Evolutionary conservation across 139 green algal genomes (phyloP).

Genomic region (Picochlorum sp.): DNA sequence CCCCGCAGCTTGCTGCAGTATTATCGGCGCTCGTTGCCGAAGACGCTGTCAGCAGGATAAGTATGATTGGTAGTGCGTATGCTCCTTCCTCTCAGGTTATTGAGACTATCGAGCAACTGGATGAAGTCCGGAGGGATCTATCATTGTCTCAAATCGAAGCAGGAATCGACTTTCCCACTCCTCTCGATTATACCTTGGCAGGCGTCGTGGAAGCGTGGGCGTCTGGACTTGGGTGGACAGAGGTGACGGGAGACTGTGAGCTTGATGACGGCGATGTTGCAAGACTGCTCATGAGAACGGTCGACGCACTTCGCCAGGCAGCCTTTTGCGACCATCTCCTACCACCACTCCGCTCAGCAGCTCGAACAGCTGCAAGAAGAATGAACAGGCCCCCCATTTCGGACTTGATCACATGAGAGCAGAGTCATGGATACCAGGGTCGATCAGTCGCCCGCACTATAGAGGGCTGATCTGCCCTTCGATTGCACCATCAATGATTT

Average conservation of each 20-base stretch:
- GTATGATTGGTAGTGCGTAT: slow-evolving; percentile 36
- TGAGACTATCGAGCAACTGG: slow-evolving; percentile 42
- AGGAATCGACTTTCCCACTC: slow-evolving; percentile 25
- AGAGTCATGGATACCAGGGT: too few relatives aligned
- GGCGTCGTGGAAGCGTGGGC: slow-evolving; percentile 79
- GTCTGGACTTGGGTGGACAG: slow-evolving; percentile 46
- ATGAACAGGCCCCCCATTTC: slow-evolving; percentile 70
- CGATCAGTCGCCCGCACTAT: too few relatives aligned
- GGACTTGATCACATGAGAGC: slow-evolving; percentile 36
- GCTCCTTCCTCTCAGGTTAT: slow-evolving; percentile 28
- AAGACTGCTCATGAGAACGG: slow-evolving; percentile 64
- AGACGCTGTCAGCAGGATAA: slow-evolving; percentile 32
- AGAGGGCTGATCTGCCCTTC: too few relatives aligned
- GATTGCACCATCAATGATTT: too few relatives aligned
- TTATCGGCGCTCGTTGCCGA: slow-evolving; percentile 44
- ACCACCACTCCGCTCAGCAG: slow-evolving; percentile 35
- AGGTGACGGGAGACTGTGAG: slow-evolving; percentile 50
- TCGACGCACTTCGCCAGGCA: slow-evolving; percentile 71
- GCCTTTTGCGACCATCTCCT: slow-evolving; percentile 41
- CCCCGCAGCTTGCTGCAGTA: slow-evolving; percentile 52
- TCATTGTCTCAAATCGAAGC: slow-evolving; percentile 43
- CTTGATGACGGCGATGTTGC: slow-evolving; percentile 83
- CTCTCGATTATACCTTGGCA: slow-evolving; percentile 27
- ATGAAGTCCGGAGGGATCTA: slow-evolving; percentile 40
- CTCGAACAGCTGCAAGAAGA: slow-evolving; percentile 39